Conservation (phyloP, 2,329 filamentous ascomycete species). For the Arthrobotrys iridis region DNA sequence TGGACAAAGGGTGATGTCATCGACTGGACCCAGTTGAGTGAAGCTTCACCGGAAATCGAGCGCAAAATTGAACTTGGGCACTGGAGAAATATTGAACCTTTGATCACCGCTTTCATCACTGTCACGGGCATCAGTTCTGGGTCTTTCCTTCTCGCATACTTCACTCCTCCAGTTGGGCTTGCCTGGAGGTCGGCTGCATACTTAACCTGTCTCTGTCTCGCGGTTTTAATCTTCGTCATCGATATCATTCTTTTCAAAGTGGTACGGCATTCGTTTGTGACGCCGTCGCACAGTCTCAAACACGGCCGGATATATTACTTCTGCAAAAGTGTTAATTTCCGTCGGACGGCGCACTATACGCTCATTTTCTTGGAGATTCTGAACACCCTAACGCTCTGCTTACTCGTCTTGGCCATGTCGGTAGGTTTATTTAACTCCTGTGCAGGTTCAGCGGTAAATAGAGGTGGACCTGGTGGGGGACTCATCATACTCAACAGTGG, state of each 20-base stretch:
- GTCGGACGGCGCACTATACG: conserved; percentile 4
- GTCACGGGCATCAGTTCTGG: conserved; percentile 61
- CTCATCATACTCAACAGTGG: conserved; percentile 62
- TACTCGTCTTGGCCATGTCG: conserved; percentile 62
- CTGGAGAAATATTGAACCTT: conserved; percentile 63
- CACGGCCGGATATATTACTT: conserved; percentile 32
- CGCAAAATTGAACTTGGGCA: conserved; percentile 60
- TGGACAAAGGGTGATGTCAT: neutral
- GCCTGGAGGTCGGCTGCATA: conserved; percentile 64
- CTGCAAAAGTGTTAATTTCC: conserved; percentile 35
- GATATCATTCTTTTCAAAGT: conserved; percentile 60
- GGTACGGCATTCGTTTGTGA: conserved; percentile 42
- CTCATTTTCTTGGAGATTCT: conserved; percentile 59
- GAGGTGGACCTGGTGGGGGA: conserved; percentile 59
- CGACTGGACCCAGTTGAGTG: conserved; percentile 22
- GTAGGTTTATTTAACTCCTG: conserved; percentile 63
- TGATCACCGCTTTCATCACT: conserved; percentile 61
- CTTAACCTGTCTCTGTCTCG: conserved; percentile 61
- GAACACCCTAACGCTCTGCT: conserved; percentile 62
- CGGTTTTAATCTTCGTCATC: conserved; percentile 60
- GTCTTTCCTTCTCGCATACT: conserved; percentile 63
- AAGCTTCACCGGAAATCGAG: neutral
- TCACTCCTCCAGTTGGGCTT: conserved; percentile 64
- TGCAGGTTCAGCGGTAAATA: conserved; percentile 62
- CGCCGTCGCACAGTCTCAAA: neutral